Percentiles rank a stretch among this genome's conserved stretches.
These are phyloP conservation scores for Suillus placidus DNA, from an alignment of 768 basidiomycete genomes.

Conservation along the genomic window DNA sequence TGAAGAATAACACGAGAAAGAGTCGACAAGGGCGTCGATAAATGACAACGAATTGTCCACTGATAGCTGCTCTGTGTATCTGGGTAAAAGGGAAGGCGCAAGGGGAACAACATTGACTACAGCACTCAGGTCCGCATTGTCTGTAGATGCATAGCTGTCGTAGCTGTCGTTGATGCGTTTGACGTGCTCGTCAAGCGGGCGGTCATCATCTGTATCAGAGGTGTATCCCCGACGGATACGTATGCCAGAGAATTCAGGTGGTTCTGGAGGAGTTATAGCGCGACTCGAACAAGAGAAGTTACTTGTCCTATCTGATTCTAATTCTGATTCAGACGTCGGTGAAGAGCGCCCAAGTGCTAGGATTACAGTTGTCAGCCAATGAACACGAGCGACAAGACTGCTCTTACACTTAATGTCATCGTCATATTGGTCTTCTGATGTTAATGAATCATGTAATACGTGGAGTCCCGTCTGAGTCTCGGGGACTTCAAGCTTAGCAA, in stretches of 20 bases:
- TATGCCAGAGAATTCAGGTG: conserved; percentile 14
- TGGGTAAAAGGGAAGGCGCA: conserved; percentile 41
- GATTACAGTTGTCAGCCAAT: not conserved
- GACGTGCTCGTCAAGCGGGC: conserved; percentile 24
- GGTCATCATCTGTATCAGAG: conserved; percentile 22
- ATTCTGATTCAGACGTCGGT: not conserved
- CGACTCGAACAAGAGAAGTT: not conserved
- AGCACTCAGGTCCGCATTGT: not conserved
- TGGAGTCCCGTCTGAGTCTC: not conserved
- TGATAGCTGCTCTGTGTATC: conserved; percentile 46
- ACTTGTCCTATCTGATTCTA: not conserved
- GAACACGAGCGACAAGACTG: not conserved
- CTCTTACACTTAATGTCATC: not conserved
- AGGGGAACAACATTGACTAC: conserved; percentile 24
- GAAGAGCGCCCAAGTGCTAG: not conserved
- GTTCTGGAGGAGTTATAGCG: not conserved
- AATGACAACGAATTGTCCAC: conserved; percentile 28
- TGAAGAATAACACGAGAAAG: conserved; percentile 60
- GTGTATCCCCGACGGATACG: conserved; percentile 22
- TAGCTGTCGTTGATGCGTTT: not conserved
- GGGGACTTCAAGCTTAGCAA: conserved; percentile 26
- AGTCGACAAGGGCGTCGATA: conserved; percentile 45
- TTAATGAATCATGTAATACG: not conserved
- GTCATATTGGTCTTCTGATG: not conserved
- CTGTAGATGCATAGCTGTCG: not conserved